phyloP scores from a whole-genome alignment of 345 rosid species.

The Moricandia moricandioides region DNA sequence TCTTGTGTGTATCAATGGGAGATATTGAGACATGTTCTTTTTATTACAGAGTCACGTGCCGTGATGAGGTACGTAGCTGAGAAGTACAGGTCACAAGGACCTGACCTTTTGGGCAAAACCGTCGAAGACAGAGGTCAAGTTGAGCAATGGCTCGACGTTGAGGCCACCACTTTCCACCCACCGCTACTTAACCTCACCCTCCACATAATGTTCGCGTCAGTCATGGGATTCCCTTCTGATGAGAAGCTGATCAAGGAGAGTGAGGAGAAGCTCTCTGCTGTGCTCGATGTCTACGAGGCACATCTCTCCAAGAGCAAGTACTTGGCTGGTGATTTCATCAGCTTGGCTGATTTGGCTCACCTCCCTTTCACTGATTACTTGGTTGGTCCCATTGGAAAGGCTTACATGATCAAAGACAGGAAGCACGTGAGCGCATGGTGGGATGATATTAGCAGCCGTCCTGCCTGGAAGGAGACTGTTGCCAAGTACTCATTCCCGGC shows the following conservation, averaged over 20 bases:
- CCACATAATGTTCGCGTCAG: slow-evolving; percentile 46
- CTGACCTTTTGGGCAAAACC: slow-evolving; percentile 38
- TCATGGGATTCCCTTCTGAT: slow-evolving; percentile 45
- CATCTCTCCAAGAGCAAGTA: slow-evolving; percentile 61
- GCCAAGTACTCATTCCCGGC: slow-evolving; percentile 34
- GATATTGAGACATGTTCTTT: background rate
- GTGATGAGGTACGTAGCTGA: slow-evolving; percentile 67
- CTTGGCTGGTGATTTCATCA: slow-evolving; percentile 64
- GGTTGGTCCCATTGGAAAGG: slow-evolving; percentile 52
- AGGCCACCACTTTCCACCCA: slow-evolving; percentile 56
- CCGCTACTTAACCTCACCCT: slow-evolving; percentile 40
- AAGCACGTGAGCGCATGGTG: slow-evolving; percentile 65
- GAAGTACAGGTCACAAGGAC: slow-evolving; percentile 51
- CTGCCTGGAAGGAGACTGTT: slow-evolving; percentile 57
- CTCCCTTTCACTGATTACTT: slow-evolving; percentile 57
- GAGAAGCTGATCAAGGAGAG: slow-evolving; percentile 50
- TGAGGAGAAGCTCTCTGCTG: slow-evolving; percentile 55
- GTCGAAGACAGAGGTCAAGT: slow-evolving; percentile 48
- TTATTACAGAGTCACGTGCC: slow-evolving; percentile 60
- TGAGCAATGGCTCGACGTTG: slow-evolving; percentile 71
- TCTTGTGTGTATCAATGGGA: background rate
- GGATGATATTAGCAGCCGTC: slow-evolving; percentile 61
- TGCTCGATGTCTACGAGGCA: slow-evolving; percentile 60
- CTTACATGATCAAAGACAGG: slow-evolving; percentile 54
- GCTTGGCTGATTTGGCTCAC: slow-evolving; percentile 70